phyloP scores from a whole-genome alignment of 441 rosid genomes.

The Populus hybrid region DNA sequence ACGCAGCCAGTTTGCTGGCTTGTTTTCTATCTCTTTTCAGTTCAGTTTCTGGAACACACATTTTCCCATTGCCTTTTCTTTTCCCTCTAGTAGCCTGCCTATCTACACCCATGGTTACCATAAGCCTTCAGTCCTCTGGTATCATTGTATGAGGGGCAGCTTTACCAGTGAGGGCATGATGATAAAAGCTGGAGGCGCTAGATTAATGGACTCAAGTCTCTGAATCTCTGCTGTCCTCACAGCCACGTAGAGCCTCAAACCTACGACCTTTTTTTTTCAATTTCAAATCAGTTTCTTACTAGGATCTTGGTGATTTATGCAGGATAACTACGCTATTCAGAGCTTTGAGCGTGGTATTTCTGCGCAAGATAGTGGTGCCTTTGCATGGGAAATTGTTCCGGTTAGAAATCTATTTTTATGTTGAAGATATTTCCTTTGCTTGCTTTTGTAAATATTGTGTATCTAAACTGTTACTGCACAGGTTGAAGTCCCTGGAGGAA shows the following conservation, averaged over 20 bases:
- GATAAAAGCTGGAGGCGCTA: neutral
- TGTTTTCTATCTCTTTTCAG: neutral
- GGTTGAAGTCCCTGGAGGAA: constrained; percentile 97
- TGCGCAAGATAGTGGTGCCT: constrained; percentile 80
- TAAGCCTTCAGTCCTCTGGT: neutral
- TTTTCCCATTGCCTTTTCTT: neutral
- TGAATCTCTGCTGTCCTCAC: neutral
- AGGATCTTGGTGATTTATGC: constrained; percentile 24
- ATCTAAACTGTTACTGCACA: constrained; percentile 28
- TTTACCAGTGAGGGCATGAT: neutral
- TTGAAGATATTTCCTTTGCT: constrained; percentile 4
- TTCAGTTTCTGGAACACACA: neutral
- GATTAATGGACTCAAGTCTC: neutral
- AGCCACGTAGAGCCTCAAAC: neutral
- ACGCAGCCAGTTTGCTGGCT: neutral
- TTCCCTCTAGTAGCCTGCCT: neutral
- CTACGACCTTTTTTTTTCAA: neutral
- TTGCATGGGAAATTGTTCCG: constrained; percentile 92
- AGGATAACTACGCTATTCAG: constrained; percentile 87
- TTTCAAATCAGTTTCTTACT: neutral
- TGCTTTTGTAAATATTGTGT: constrained; percentile 1
- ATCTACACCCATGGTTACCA: neutral
- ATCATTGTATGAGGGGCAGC: neutral
- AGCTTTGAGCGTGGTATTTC: constrained; percentile 99
- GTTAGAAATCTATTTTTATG: constrained; percentile 41